These are phyloP conservation scores for Plasmodium cynomolgi DNA, from an alignment of 169 alveolate genomes.

Conservation along the genomic window DNA sequence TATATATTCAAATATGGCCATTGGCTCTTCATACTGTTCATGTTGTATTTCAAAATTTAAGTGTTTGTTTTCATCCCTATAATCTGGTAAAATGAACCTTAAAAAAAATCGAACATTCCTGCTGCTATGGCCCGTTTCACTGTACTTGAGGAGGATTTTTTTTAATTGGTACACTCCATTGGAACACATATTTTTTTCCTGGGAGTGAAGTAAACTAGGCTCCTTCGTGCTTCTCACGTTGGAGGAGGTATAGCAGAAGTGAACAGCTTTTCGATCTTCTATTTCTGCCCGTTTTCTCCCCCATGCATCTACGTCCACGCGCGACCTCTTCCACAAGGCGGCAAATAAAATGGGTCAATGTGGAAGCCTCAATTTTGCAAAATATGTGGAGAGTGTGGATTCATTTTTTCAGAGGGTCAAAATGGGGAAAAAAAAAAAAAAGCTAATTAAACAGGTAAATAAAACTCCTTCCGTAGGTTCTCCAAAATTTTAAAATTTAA, in stretches of 20 bases:
- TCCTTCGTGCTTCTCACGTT: neutral
- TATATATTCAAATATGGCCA: conserved; percentile 82
- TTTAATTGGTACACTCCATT: conserved; percentile 85
- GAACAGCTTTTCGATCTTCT: neutral
- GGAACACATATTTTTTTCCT: conserved; percentile 77
- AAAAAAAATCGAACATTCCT: conserved; percentile 82
- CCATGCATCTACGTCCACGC: neutral
- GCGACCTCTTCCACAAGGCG: neutral
- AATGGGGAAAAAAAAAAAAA: neutral
- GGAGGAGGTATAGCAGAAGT: neutral
- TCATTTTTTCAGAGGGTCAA: neutral
- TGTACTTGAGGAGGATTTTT: conserved; percentile 79
- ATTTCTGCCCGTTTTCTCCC: neutral
- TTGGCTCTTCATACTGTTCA: conserved; percentile 87
- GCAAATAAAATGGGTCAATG: neutral
- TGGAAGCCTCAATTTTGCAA: neutral
- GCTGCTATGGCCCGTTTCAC: conserved; percentile 88
- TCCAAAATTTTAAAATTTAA: neutral
- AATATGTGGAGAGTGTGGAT: neutral
- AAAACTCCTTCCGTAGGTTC: neutral
- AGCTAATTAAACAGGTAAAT: neutral
- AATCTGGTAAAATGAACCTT: conserved; percentile 81
- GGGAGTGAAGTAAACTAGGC: neutral
- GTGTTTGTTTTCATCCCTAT: conserved; percentile 80
- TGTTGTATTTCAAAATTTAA: conserved; percentile 82